These are phyloP conservation scores for Albophoma yamanashiensis DNA, from an alignment of 2,329 filamentous ascomycete species.

Conservation along the genomic window DNA sequence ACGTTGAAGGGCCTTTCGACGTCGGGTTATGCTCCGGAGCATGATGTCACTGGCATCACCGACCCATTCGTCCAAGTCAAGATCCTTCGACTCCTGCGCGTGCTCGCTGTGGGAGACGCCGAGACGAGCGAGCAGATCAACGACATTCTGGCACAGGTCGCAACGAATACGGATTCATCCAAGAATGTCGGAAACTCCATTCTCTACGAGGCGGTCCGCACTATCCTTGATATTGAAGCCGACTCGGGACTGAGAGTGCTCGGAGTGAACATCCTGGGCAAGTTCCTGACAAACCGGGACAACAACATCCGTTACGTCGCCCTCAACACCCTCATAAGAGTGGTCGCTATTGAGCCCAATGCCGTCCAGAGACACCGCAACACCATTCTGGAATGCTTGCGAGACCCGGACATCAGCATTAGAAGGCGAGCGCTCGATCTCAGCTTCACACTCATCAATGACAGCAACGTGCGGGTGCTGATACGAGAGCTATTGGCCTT, in stretches of 20 bases:
- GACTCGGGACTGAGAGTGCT: slow-evolving; percentile 90
- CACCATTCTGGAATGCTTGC: slow-evolving; percentile 90
- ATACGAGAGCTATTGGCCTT: slow-evolving; percentile 91
- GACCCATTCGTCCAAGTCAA: slow-evolving; percentile 98
- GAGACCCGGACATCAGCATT: slow-evolving; percentile 97
- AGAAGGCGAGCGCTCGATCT: slow-evolving; percentile 89
- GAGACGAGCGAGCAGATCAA: slow-evolving; percentile 95
- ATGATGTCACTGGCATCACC: slow-evolving; percentile 95
- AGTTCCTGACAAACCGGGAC: slow-evolving; percentile 95
- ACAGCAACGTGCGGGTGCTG: slow-evolving; percentile 86
- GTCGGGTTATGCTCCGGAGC: slow-evolving; percentile 93
- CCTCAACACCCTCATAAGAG: slow-evolving; percentile 93
- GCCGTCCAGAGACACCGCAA: slow-evolving; percentile 95
- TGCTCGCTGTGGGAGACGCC: slow-evolving; percentile 76
- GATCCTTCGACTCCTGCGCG: slow-evolving; percentile 75
- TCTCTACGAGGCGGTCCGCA: slow-evolving; percentile 91
- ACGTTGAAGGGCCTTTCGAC: slow-evolving; percentile 87
- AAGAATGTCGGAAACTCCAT: slow-evolving; percentile 99
- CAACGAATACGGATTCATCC: slow-evolving; percentile 93
- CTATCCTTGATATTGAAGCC: slow-evolving; percentile 95
- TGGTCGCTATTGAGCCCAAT: slow-evolving; percentile 95
- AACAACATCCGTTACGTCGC: slow-evolving; percentile 99
- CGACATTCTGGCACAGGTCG: slow-evolving; percentile 93
- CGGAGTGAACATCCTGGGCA: slow-evolving; percentile 95
- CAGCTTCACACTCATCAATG: slow-evolving; percentile 97